Conservation (phyloP, 441 rosid species). For the Theobroma grandiflorum region DNA sequence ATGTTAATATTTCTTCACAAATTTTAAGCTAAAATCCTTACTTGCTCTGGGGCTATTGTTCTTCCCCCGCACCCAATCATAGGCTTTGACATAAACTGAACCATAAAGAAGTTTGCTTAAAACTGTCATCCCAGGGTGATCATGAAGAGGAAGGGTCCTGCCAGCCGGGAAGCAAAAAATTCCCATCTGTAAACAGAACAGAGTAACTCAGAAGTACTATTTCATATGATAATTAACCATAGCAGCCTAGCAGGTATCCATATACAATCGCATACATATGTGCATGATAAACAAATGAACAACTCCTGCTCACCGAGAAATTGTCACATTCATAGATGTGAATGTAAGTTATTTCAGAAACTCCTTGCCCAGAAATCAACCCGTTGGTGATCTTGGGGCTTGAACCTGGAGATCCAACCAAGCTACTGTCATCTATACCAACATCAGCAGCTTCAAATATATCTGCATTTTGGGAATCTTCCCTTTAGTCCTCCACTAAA, state of each 20-base stretch:
- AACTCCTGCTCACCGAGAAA: slow-evolving; percentile 41
- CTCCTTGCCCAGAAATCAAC: slow-evolving; percentile 38
- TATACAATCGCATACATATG: no score
- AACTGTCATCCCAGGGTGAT: slow-evolving; percentile 58
- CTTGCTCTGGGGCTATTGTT: slow-evolving; percentile 36
- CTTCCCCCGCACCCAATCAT: slow-evolving; percentile 46
- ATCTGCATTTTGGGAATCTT: slow-evolving; percentile 28
- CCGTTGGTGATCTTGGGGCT: slow-evolving; percentile 29
- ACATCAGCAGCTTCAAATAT: slow-evolving; percentile 48
- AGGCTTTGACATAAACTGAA: slow-evolving; percentile 45
- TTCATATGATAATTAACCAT: neutral
- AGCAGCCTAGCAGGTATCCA: neutral
- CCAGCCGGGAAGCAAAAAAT: slow-evolving; percentile 54
- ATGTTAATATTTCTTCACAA: neutral
- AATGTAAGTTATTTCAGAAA: slow-evolving; percentile 49
- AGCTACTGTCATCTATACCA: slow-evolving; percentile 45
- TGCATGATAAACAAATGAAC: neutral
- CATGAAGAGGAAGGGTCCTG: slow-evolving; percentile 48
- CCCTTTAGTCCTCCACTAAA: neutral
- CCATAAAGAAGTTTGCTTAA: slow-evolving; percentile 57
- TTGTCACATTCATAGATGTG: slow-evolving; percentile 51
- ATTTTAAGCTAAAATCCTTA: slow-evolving; percentile 18
- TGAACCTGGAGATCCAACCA: slow-evolving; percentile 33
- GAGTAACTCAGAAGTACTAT: neutral
- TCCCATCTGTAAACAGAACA: slow-evolving; percentile 39